phyloP scores from a whole-genome alignment of 2,329 filamentous ascomycete genomes.

The Lasiodiplodia theobromae region DNA sequence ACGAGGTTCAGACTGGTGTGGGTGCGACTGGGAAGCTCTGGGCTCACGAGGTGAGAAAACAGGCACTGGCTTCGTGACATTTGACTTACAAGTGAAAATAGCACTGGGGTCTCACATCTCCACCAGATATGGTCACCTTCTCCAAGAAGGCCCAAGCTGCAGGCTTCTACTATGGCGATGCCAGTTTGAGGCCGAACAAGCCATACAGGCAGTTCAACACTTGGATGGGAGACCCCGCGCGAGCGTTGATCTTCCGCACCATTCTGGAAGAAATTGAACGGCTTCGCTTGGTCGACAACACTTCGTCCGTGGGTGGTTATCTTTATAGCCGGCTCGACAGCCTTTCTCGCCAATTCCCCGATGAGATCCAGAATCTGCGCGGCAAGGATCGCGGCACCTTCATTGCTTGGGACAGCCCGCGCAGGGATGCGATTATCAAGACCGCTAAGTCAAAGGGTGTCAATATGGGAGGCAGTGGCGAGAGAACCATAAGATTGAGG shows the following conservation, averaged over 20 bases:
- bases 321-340: constrained; percentile 73
- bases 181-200: constrained; percentile 83
- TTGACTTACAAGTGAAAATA: constrained; percentile 45
- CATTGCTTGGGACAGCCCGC: constrained; percentile 87
- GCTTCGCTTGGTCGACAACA: constrained; percentile 77
- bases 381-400: constrained; percentile 91
- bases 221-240: constrained; percentile 92
- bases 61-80: too few species aligned
- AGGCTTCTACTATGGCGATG: constrained; percentile 88
- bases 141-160: constrained; percentile 95
- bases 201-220: constrained; percentile 97
- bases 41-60: constrained; percentile 68
- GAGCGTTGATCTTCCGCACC: constrained; percentile 84
- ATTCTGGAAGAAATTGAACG: constrained; percentile 83
- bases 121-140: constrained; percentile 94
- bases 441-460: constrained; percentile 81
- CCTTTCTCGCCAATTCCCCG: constrained; percentile 74
- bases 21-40: constrained; percentile 94
- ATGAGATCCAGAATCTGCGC: constrained; percentile 80
- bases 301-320: constrained; percentile 79
- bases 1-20: constrained; percentile 93
- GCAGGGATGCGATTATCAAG: constrained; percentile 78
- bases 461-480: constrained; percentile 86
- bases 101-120: constrained; percentile 81
- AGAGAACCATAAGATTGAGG: constrained; percentile 75